phyloP scores from a whole-genome alignment of 768 basidiomycete genomes.

The Pleurotus eryngii region DNA sequence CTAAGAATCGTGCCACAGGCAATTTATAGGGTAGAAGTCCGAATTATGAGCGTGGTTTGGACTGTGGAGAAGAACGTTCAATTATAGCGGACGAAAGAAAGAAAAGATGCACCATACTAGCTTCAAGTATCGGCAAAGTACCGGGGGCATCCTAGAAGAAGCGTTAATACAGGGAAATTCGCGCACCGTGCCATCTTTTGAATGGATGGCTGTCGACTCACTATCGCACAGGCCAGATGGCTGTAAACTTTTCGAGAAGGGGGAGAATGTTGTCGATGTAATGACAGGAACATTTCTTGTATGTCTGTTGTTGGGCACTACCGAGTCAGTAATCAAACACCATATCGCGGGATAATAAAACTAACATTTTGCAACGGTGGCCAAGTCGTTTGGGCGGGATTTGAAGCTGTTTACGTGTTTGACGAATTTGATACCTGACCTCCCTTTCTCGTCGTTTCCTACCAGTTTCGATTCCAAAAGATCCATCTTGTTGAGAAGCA shows the following conservation, averaged over 20 bases:
- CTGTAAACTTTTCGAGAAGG: slow-evolving; percentile 45
- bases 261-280: slow-evolving; percentile 49
- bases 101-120: background rate
- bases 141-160: slow-evolving; percentile 34
- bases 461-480: slow-evolving; percentile 53
- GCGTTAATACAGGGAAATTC: slow-evolving; percentile 12
- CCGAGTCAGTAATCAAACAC: background rate
- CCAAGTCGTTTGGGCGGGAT: slow-evolving; percentile 47
- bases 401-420: slow-evolving; percentile 53
- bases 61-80: background rate
- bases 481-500: slow-evolving; percentile 64
- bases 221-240: slow-evolving; percentile 58
- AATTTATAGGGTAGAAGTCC: too few relatives aligned
- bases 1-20: too few relatives aligned
- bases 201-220: slow-evolving; percentile 24
- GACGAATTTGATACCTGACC: slow-evolving; percentile 47
- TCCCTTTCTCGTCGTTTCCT: background rate
- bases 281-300: slow-evolving; percentile 43
- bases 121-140: background rate
- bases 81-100: too few relatives aligned
- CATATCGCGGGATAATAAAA: background rate
- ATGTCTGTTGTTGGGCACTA: slow-evolving; percentile 37
- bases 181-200: background rate
- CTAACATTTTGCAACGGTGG: slow-evolving; percentile 53
- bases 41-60: background rate